phyloP scores from a whole-genome alignment of 106 monocot genomes.

The Acanthochlamys bracteata region DNA sequence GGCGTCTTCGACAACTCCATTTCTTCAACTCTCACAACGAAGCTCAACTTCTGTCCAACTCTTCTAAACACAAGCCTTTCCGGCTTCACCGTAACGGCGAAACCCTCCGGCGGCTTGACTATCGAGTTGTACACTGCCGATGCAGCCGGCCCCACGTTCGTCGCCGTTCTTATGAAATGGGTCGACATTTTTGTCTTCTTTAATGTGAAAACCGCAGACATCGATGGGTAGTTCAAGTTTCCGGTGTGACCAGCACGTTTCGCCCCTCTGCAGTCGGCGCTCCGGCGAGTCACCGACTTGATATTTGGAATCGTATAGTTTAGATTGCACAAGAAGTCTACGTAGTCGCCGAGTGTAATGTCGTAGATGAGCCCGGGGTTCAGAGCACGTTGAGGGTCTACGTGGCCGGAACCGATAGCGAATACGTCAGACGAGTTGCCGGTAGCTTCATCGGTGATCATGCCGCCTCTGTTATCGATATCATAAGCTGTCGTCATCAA shows the following conservation, averaged over 20 bases:
- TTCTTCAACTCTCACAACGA: slow-evolving; percentile 11
- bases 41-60: slow-evolving; percentile 18
- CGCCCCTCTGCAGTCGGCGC: slow-evolving; percentile 46
- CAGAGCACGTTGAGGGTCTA: slow-evolving; percentile 69
- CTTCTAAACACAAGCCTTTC: slow-evolving; percentile 11
- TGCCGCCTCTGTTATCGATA: slow-evolving; percentile 37
- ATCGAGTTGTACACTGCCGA: slow-evolving; percentile 33
- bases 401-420: slow-evolving; percentile 76
- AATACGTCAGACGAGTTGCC: slow-evolving; percentile 45
- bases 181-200: slow-evolving; percentile 28
- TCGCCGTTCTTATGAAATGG: slow-evolving; percentile 77
- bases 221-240: slow-evolving; percentile 78
- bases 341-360: slow-evolving; percentile 40
- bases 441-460: slow-evolving; percentile 68
- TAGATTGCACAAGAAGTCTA: slow-evolving; percentile 72
- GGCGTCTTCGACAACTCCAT: not conserved
- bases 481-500: slow-evolving; percentile 85
- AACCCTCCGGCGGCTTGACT: slow-evolving; percentile 15
- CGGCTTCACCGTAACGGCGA: slow-evolving; percentile 6
- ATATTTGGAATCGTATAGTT: slow-evolving; percentile 74
- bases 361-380: slow-evolving; percentile 84
- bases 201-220: slow-evolving; percentile 37
- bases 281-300: slow-evolving; percentile 45
- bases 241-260: slow-evolving; percentile 55
- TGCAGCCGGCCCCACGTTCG: slow-evolving; percentile 40